Conservation (phyloP, 306 rosid species). For the Pyrus communis region DNA sequence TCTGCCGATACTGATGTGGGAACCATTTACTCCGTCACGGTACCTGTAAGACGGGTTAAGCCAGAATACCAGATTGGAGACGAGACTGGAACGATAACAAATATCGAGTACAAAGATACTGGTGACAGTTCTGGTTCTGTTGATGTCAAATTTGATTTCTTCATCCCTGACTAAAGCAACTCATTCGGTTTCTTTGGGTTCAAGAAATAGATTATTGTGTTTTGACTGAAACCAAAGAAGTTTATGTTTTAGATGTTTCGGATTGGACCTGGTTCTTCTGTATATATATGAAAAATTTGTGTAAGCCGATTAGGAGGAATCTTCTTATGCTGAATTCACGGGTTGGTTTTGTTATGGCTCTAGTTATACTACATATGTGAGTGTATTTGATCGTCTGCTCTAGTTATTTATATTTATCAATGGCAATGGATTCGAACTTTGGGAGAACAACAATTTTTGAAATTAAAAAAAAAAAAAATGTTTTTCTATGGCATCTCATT, state of each 20-base stretch:
- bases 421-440: not conserved
- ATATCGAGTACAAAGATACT: conserved; percentile 76
- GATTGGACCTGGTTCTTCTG: conserved; percentile 13
- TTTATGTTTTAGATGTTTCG: conserved; percentile 2
- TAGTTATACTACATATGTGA: too few species aligned
- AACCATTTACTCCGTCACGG: conserved; percentile 87
- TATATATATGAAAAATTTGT: conserved; percentile 21
- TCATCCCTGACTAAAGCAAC: conserved; percentile 36
- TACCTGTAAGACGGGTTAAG: conserved; percentile 90
- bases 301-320: not conserved
- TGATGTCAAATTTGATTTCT: conserved; percentile 47
- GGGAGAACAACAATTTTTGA: too few species aligned
- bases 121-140: conserved; percentile 72
- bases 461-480: too few species aligned
- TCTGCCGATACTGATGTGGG: conserved; percentile 85
- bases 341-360: conserved; percentile 1
- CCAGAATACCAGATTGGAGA: conserved; percentile 75
- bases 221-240: conserved; percentile 1
- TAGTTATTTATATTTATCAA: not conserved
- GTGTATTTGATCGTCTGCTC: not conserved
- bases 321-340: conserved; percentile 2
- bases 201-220: not conserved
- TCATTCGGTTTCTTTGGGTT: not conserved
- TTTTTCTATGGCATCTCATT: too few species aligned
- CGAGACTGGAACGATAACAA: conserved; percentile 69